These are phyloP conservation scores for Rhynchospora breviuscula DNA, from an alignment of 176 grass and related monocot species.

Conservation along the genomic window DNA sequence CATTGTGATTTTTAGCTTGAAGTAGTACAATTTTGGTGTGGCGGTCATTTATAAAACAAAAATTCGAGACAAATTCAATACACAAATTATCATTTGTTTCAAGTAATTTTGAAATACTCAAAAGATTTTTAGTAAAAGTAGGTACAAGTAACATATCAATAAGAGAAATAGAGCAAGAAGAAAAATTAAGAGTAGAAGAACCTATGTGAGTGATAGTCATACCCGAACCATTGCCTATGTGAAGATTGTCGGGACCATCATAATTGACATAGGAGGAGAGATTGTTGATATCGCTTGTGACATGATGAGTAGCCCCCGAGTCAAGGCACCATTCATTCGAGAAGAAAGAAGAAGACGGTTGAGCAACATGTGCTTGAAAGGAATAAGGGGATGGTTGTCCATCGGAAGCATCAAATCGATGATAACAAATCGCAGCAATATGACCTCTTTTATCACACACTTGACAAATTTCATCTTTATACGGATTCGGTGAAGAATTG, in stretches of 20 bases:
- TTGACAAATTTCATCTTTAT: too few species aligned
- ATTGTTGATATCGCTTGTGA: background rate
- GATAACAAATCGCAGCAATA: too few species aligned
- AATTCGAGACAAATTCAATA: background rate
- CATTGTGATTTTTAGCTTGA: background rate
- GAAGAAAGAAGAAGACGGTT: rapidly evolving
- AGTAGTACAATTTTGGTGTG: background rate
- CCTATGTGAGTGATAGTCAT: background rate
- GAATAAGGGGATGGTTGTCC: too few species aligned
- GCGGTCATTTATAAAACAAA: background rate
- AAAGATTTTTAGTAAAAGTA: background rate
- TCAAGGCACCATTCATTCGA: background rate
- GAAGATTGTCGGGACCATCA: background rate
- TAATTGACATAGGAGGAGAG: background rate
- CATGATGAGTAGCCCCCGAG: background rate
- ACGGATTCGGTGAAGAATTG: too few species aligned
- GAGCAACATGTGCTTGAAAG: background rate
- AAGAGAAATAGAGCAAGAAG: rapidly evolving
- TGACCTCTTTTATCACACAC: too few species aligned
- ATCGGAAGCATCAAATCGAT: too few species aligned
- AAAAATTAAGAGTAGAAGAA: background rate
- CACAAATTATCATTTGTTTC: background rate
- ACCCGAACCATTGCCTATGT: background rate
- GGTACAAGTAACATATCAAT: background rate
- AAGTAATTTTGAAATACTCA: background rate